Conservation (phyloP, 2,329 filamentous ascomycete genomes). For the Xylaria sp. region DNA sequence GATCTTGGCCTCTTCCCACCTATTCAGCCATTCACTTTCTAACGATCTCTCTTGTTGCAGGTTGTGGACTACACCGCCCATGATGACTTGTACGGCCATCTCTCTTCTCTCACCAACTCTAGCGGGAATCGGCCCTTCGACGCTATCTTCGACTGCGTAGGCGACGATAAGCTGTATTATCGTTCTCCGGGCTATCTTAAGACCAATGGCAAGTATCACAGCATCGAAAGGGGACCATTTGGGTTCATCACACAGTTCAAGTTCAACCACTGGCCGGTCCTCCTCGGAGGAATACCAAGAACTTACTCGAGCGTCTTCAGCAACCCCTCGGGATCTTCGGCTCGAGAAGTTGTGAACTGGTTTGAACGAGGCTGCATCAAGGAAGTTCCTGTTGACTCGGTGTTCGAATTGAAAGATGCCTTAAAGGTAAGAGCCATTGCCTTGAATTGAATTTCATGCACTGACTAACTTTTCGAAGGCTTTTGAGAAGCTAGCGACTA, state of each 20-base stretch:
- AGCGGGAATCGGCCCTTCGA: slow-evolving; percentile 34
- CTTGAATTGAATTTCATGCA: not conserved
- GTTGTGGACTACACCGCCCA: slow-evolving; percentile 43
- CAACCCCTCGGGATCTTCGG: slow-evolving; percentile 31
- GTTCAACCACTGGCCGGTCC: slow-evolving; percentile 36
- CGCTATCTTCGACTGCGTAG: slow-evolving; percentile 43
- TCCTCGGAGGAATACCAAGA: slow-evolving; percentile 41
- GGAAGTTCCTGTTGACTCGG: slow-evolving; percentile 39
- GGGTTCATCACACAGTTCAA: slow-evolving; percentile 40
- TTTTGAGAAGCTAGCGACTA: slow-evolving; percentile 36
- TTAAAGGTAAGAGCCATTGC: slow-evolving; percentile 30
- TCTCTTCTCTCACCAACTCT: slow-evolving; percentile 31
- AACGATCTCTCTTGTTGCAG: slow-evolving; percentile 23
- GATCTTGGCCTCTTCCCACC: not conserved
- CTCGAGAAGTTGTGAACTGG: slow-evolving; percentile 27
- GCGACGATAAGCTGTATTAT: slow-evolving; percentile 41
- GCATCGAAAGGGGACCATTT: slow-evolving; percentile 37
- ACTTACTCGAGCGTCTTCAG: slow-evolving; percentile 33
- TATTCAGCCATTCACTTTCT: not conserved
- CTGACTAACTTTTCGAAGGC: slow-evolving; percentile 29
- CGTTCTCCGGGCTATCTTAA: slow-evolving; percentile 42
- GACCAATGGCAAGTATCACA: slow-evolving; percentile 39
- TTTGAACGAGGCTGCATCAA: slow-evolving; percentile 33
- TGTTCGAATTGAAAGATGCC: slow-evolving; percentile 38
- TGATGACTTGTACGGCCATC: slow-evolving; percentile 36